phyloP scores from a whole-genome alignment of 257 asterid genomes.

The Vinca minor region DNA sequence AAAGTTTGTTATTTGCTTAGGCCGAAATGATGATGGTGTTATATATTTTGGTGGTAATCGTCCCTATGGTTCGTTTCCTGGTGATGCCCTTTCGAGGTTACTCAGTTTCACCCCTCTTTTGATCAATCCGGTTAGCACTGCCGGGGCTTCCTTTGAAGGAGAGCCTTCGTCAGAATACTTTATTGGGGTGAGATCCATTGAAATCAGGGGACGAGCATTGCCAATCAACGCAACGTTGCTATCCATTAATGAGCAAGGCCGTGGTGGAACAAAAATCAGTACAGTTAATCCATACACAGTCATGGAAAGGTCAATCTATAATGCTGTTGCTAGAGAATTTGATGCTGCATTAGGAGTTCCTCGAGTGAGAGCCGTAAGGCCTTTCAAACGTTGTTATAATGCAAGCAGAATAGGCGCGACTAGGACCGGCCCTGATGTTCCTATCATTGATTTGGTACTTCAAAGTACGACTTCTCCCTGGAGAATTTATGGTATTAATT shows the following conservation, averaged over 20 bases:
- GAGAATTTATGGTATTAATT: constrained; percentile 36
- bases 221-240: constrained; percentile 31
- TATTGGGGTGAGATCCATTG: constrained; percentile 33
- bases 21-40: constrained; percentile 29
- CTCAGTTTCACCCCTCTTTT: constrained; percentile 30
- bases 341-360: constrained; percentile 30
- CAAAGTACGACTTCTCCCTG: constrained; percentile 20
- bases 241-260: constrained; percentile 25
- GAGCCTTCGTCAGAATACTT: constrained; percentile 44
- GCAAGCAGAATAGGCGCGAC: constrained; percentile 2
- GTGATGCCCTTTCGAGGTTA: constrained; percentile 4
- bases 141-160: constrained; percentile 10
- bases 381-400: constrained; percentile 18
- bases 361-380: constrained; percentile 20
- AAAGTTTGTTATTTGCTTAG: constrained; percentile 43
- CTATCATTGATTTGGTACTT: constrained; percentile 23
- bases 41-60: constrained; percentile 40
- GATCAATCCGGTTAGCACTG: constrained; percentile 30
- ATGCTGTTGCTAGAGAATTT: constrained; percentile 35
- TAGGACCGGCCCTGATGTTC: constrained; percentile 16
- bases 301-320: constrained; percentile 34
- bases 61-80: constrained; percentile 32
- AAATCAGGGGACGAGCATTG: constrained; percentile 22
- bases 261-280: constrained; percentile 57
- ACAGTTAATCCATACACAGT: constrained; percentile 35